phyloP scores from a whole-genome alignment of 805 yeast species.

The Danielozyma ontarioensis region DNA sequence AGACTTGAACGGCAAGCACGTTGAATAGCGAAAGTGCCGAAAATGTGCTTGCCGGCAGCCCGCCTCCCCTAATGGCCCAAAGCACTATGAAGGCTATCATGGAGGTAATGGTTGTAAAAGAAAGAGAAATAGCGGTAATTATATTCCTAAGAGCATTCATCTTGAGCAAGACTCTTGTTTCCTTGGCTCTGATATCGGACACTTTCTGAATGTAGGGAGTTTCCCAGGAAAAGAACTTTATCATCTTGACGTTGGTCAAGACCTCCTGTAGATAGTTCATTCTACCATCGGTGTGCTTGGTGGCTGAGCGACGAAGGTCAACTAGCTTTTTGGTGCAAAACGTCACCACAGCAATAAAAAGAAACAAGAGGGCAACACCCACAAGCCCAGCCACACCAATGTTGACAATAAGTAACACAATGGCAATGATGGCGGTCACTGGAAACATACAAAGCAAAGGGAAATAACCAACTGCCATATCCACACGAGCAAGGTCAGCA shows the following conservation, averaged over 20 bases:
- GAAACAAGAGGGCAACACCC: conserved; percentile 11
- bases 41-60: conserved; percentile 7
- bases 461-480: conserved; percentile 6
- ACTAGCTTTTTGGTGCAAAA: conserved; percentile 4
- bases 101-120: conserved; percentile 8
- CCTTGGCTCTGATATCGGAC: conserved; percentile 5
- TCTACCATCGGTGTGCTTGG: conserved; percentile 10
- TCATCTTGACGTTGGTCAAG: conserved; percentile 12
- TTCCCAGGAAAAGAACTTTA: conserved; percentile 17
- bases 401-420: conserved; percentile 11
- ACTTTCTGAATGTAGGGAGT: conserved; percentile 10
- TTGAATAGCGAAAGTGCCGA: conserved; percentile 14
- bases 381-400: conserved; percentile 12
- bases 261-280: conserved; percentile 10
- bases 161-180: conserved; percentile 7
- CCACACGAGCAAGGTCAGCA: conserved; percentile 13
- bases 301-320: conserved; percentile 5
- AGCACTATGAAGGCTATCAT: conserved; percentile 13
- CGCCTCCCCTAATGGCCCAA: conserved; percentile 6
- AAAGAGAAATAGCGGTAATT: conserved; percentile 7
- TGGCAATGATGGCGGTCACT: conserved; percentile 7
- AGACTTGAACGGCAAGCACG: conserved; percentile 6
- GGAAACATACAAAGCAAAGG: conserved; percentile 8
- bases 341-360: conserved; percentile 5
- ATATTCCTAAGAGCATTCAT: conserved; percentile 10